phyloP scores from a whole-genome alignment of 139 green algal species.

The Volvox africanus region DNA sequence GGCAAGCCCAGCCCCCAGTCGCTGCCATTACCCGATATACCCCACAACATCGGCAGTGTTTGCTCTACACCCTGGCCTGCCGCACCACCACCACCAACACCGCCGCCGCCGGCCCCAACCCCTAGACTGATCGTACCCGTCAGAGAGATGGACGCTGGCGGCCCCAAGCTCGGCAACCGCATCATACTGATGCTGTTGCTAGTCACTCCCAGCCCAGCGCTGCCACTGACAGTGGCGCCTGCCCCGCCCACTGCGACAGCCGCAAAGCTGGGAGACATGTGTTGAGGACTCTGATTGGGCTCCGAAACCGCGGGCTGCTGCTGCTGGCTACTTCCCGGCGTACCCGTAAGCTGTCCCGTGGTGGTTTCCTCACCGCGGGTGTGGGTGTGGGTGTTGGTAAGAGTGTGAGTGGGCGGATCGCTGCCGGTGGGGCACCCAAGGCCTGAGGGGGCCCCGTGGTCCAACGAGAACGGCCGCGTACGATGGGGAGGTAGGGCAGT shows the following conservation, averaged over 20 bases:
- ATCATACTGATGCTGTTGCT: constrained; percentile 15
- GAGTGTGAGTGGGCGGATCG: constrained; percentile 16
- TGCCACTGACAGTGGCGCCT: not conserved
- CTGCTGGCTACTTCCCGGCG: constrained; percentile 20
- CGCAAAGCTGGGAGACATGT: not conserved
- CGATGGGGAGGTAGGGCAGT: not conserved
- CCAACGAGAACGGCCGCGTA: not conserved
- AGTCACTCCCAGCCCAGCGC: not conserved
- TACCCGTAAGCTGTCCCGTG: not conserved
- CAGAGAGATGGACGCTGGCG: not conserved
- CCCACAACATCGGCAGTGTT: not conserved
- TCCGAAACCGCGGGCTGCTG: not conserved
- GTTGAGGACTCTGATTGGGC: constrained; percentile 20
- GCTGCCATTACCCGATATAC: not conserved
- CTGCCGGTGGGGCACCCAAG: constrained; percentile 20
- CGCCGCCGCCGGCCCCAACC: not conserved
- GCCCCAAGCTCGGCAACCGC: constrained; percentile 6
- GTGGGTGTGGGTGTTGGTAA: constrained; percentile 13
- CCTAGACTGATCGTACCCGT: not conserved
- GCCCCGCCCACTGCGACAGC: not conserved
- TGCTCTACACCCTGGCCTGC: not conserved
- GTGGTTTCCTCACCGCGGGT: constrained; percentile 21
- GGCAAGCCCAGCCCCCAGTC: not conserved
- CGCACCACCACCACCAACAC: not conserved
- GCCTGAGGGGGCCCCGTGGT: not conserved